A percentile compares a stretch with the other conserved stretches of the same genome.
Conservation (phyloP, 148 eudicot species). For the Pouteria glomerata region DNA sequence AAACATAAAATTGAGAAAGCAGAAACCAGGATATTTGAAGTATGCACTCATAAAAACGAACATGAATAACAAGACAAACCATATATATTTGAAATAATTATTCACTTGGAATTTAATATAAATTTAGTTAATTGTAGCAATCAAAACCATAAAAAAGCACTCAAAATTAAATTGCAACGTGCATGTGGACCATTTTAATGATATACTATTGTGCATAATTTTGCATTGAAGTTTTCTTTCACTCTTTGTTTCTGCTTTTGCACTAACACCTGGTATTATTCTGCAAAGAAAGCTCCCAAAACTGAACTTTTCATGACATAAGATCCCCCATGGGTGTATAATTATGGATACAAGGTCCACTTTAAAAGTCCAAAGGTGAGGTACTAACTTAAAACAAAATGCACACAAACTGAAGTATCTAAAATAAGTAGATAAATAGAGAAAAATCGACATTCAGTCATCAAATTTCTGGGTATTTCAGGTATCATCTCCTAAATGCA, state of each 20-base stretch:
- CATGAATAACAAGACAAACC: no score
- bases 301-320: no score
- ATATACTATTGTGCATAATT: background rate
- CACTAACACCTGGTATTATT: background rate
- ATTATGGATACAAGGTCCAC: no score
- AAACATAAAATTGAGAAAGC: background rate
- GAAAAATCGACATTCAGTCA: background rate
- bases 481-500: background rate
- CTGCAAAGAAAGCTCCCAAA: background rate
- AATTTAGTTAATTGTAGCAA: background rate
- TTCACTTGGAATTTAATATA: no score
- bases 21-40: background rate
- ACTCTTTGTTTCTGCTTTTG: no score
- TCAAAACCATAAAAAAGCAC: background rate
- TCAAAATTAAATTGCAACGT: background rate
- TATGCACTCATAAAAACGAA: no score
- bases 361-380: background rate
- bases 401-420: background rate
- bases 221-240: background rate
- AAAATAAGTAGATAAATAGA: background rate
- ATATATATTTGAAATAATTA: no score
- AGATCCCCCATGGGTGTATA: no score
- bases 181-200: background rate
- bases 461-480: background rate
- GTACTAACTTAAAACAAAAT: background rate